These are phyloP conservation scores for Cladosporium sp. DNA, from an alignment of 2,329 filamentous ascomycete species.

Conservation along the genomic window DNA sequence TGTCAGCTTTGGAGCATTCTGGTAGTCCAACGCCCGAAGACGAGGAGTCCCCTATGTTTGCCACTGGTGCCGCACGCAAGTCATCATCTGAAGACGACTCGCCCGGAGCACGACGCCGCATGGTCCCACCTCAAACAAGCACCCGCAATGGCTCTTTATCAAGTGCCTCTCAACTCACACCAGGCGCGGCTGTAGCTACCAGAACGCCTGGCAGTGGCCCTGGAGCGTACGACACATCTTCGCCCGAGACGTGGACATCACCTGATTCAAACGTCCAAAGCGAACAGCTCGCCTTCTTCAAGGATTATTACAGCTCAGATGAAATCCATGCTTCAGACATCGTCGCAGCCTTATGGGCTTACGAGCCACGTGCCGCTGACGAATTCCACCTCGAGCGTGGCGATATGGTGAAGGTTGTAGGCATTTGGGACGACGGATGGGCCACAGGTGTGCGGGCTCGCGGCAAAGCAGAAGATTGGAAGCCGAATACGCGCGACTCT, in stretches of 20 bases:
- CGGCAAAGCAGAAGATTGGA: constrained; percentile 85
- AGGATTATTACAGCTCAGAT: constrained; percentile 97
- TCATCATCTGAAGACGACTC: constrained; percentile 4
- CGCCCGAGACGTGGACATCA: constrained; percentile 64
- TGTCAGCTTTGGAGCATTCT: constrained; percentile 85
- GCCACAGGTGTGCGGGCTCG: constrained; percentile 83
- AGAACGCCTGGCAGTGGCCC: background rate
- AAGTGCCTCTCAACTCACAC: constrained; percentile 65
- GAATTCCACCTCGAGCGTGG: constrained; percentile 91
- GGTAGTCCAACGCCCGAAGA: constrained; percentile 45
- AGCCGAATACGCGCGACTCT: constrained; percentile 72
- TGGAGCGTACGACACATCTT: constrained; percentile 3
- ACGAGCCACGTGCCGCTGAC: constrained; percentile 87
- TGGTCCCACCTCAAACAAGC: constrained; percentile 45
- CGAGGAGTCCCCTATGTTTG: constrained; percentile 8
- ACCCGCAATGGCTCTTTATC: constrained; percentile 86
- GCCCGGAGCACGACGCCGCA: constrained; percentile 33
- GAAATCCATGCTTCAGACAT: constrained; percentile 90
- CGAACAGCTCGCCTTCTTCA: constrained; percentile 93
- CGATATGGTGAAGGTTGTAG: constrained; percentile 96
- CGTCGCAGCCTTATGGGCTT: constrained; percentile 91
- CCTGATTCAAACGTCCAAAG: constrained; percentile 79
- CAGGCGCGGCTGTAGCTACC: constrained; percentile 37
- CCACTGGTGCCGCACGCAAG: background rate
- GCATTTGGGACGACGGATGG: constrained; percentile 99